Evolutionary conservation across 2,329 filamentous ascomycete species (phyloP), one percentile per base, ranked within the genome.

Genomic region (Blumeriella jaapii): DNA sequence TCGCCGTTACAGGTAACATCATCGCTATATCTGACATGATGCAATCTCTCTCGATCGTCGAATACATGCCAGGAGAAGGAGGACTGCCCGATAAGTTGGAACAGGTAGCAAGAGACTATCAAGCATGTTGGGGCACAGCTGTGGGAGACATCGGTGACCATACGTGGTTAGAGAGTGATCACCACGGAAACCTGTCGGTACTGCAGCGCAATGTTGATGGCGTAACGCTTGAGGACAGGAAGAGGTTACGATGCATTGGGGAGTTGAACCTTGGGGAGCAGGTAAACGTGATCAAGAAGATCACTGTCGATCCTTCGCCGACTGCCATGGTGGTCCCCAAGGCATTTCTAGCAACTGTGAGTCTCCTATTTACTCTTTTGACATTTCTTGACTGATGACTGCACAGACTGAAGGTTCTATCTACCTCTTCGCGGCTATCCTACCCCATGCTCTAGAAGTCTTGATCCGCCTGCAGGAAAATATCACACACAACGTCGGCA

Each of bases 1-100:
- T 96, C 5, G 75, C 78, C 7, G 70, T 95, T 10, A 72, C 74
- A 1, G 81, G 71, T 1, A 77, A 79, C 47, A 67, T 73, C 15
- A 87, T 98, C 43, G 84, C 82, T 0, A 77, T 96, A 7, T 82
- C 80, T 0, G 91, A 98, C 53, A 63, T 98, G 29, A 95, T 94
- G 82, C 95, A 96, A 61, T 93, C 84, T 1, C 66, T 93, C 15
- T 78, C 81, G 1, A 62, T 96, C 5, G 65, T 95, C 6, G 68
- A 91, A 53, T 91, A 80, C 53, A 63, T 67, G 0, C 67, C 68
- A 2, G 69, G 74, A 2, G 57, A 65, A 14, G 60, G 71, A 3
- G 73, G 69, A 1, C 58, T 70, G n/a, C 60, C 68, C 8, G 71
- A 78, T 35, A 71, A 65, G 34, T 65, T 96, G 6, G 65, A 67